Evolutionary conservation across 352 stramenopile genomes (phyloP), one percentile per base, ranked within the genome.

Genomic region (Phytophthora hibernalis): DNA sequence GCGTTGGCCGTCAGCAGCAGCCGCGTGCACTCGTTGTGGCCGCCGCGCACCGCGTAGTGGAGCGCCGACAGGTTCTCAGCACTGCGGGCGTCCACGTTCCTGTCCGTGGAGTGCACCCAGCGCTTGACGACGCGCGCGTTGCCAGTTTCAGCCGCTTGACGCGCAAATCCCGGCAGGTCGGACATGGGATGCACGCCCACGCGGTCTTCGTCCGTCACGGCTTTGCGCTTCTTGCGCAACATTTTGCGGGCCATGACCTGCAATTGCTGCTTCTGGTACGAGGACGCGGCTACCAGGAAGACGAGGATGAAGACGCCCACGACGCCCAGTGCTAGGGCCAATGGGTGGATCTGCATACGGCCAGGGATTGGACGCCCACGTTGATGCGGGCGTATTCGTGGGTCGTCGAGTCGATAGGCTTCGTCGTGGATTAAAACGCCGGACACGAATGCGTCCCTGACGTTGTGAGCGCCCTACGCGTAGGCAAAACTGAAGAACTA

Each of bases 81-180:
- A 65, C 86, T 95, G 24, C 83, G 78, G 15, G 75, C 79, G 60
- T 95, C 82, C 13, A 95, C 55, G 58, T 93, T 83, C 30, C 70
- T 61, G 61, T 81, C 74, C 1, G 83, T 87, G 13, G 86, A 92
- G 58, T 89, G 77, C 20, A 92, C 80, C 86, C 86, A 95, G 56
- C 86, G 86, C 79, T 93, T 92, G 54, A 95, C 50, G 12, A 95
- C 84, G 45, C 86, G 86, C 26, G 79, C 80, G 38, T 93, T 95
- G 65, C 86, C 86, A 11, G 83, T 67, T 59, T 92, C 84, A 12
- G 84, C 86, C 7, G 86, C 86, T n/a, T 82, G 68, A 26, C 80
- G 73, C 7, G 80, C 83, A 38, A 95, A 95, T 1, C 75, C 71
- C 2, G 86, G 86, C 24, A 95, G 81, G 26, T 79, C 78, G 0